Base-by-base conservation (phyloP, 306 rosid species). In the Luffa aegyptiaca region DNA sequence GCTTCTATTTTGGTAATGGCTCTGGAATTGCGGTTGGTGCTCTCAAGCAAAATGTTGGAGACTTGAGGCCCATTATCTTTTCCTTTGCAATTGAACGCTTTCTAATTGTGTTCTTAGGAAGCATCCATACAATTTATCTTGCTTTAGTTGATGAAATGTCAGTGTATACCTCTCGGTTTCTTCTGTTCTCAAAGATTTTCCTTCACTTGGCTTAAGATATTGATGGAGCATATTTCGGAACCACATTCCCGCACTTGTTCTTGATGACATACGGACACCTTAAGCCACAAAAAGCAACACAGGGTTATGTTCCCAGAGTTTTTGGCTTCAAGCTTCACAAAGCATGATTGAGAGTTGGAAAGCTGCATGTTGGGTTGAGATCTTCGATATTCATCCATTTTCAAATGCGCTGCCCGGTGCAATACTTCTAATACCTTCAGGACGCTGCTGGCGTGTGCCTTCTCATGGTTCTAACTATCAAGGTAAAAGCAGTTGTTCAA, bases 221-320 rank as follows among this genome's bases (percentile, higher is more conserved):
- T 58, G 97, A 92, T 81, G 97, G 97, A 86, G 97, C 96, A 1
- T 92, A 92, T 88, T 92, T 92, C 26, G 97, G 97, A 81, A 86
- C 93, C 41, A 92, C 97, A 45, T 92, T 89, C 70, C 96, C 97
- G 1, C 95, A 90, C 87, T 84, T 92, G 53, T 90, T 90, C 84
- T 84, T 90, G 87, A 90, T 92, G 97, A 83, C 96, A 12, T 90
- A 90, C 17, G 97, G 93, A 77, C 87, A 90, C 84, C 85, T 90
- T 78, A 93, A 87, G 90, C 93, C 97, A 18, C 96, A 88, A 80
- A 93, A 91, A 84, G 89, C 90, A 0, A 78, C 83, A 11, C 93
- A 87, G 85, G 86, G 85, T 81, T 93, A 89, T 45, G 89, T 90
- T n/a, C 97, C 96, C 17, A 87, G 92, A 87, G 92, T 93, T 79